phyloP scores from a whole-genome alignment of 2,329 filamentous ascomycete genomes.

The Thielaviopsis musarum region DNA sequence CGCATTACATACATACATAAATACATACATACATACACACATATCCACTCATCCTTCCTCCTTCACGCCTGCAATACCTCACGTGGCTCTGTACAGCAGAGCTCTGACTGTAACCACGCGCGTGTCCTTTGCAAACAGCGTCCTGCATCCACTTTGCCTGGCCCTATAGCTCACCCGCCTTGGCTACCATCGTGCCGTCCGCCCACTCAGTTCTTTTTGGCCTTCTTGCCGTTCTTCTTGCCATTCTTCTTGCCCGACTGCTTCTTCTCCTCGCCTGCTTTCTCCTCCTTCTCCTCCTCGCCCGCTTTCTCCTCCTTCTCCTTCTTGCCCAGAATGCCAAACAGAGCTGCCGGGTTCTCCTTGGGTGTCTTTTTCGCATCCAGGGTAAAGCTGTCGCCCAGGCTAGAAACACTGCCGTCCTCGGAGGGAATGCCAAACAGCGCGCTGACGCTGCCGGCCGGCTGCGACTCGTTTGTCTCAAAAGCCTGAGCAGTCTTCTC shows the following conservation, averaged over 20 bases:
- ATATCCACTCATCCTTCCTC: neutral
- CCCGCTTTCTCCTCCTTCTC: neutral
- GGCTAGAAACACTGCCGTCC: too few species aligned
- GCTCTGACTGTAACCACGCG: neutral
- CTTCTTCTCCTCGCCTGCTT: neutral
- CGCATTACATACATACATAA: too few species aligned
- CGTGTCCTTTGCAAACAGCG: neutral
- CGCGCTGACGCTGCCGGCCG: neutral
- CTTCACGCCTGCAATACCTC: neutral
- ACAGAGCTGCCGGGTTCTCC: slow-evolving; percentile 1
- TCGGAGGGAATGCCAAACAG: slow-evolving; percentile 6
- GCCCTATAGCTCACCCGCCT: too few species aligned
- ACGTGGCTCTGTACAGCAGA: neutral
- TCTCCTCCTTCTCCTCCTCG: neutral
- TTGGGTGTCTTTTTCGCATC: neutral
- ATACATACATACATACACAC: too few species aligned
- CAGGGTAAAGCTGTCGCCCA: neutral
- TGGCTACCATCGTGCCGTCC: too few species aligned
- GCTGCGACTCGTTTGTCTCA: neutral
- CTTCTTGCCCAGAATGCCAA: slow-evolving; percentile 4
- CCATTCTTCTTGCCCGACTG: neutral
- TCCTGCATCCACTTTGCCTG: neutral
- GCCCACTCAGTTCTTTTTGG: slow-evolving; percentile 3
- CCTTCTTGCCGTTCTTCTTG: slow-evolving; percentile 8
- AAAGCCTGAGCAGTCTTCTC: neutral